Base-by-base conservation (phyloP, 2,329 filamentous ascomycete species). In the Nemania serpens region DNA sequence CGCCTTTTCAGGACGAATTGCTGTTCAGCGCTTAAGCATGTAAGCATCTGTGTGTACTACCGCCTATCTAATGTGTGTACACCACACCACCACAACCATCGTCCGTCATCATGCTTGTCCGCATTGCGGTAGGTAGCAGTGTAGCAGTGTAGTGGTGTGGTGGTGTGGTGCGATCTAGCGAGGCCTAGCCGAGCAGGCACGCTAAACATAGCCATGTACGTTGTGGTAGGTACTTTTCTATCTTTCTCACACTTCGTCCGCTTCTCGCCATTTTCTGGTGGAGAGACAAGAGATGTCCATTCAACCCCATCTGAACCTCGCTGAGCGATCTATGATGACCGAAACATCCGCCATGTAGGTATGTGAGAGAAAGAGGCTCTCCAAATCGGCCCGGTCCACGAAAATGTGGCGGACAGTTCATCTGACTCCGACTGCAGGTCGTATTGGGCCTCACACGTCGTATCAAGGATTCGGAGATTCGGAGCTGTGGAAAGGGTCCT, bases 381-480 rank as follows among this genome's bases (percentile, higher is more conserved):
- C 37, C 52, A 54, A 63, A 34, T 63, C 61, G 61, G 61, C 37
- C 57, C 57, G 61, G 47, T 20, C 49, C 43, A 56, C 42, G 18
- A 51, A 39, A 52, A 42, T 49, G 47, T 55, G 43, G 22, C 48
- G 57, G 48, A 57, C 41, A 22, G 17, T 56, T 52, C 50, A 45
- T 55, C 36, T 55, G 42, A 56, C 47, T 55, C 39, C 37, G 48
- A 59, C 47, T 55, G 49, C 61, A 60, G 52, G 34, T 25, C 34
- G 5, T 33, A 33, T 47, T 33, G 42, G 33, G 43, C 12, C 34
- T 29, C 25, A 4, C 25, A 29, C 4, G 25, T 29, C 25, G 25
- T 29, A 29, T 29, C 36, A 37, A 36, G n/a, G 9, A 36, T 15
- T 45, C 39, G 13, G 36, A 18, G 6, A 41, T 3, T 41, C 33